These are phyloP conservation scores for Saccharomyces pastorianus DNA, from an alignment of 1,139 yeast genomes.

Conservation along the genomic window DNA sequence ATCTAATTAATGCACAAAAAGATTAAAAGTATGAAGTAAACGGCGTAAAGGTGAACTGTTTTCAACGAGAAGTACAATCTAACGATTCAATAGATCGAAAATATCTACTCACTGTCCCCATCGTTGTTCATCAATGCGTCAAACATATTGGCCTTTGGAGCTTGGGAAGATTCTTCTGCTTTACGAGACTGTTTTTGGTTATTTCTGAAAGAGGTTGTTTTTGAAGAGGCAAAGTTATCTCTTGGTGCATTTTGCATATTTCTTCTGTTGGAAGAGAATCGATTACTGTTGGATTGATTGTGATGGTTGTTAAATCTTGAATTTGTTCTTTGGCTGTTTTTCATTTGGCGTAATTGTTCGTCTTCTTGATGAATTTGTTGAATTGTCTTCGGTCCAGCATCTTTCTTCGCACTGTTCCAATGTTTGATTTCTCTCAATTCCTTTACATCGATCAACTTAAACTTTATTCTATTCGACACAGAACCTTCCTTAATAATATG, in stretches of 20 bases:
- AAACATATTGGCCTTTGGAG: slow-evolving; percentile 26
- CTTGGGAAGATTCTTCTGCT: slow-evolving; percentile 25
- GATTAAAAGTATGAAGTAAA: not conserved
- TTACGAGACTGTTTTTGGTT: slow-evolving; percentile 18
- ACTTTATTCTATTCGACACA: slow-evolving; percentile 72
- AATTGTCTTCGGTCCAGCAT: slow-evolving; percentile 87
- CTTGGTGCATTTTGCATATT: slow-evolving; percentile 18
- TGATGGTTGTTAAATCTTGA: slow-evolving; percentile 24
- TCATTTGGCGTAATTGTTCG: slow-evolving; percentile 41
- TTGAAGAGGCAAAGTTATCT: slow-evolving; percentile 26
- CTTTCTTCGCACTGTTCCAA: slow-evolving; percentile 40
- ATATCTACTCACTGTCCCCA: slow-evolving; percentile 14
- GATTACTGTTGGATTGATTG: slow-evolving; percentile 7
- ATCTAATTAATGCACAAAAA: slow-evolving; percentile 7
- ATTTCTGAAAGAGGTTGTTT: slow-evolving; percentile 27
- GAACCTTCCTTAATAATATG: slow-evolving; percentile 47
- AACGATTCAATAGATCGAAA: no score
- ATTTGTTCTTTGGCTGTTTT: slow-evolving; percentile 23
- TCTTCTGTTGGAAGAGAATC: slow-evolving; percentile 18
- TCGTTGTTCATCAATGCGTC: slow-evolving; percentile 29
- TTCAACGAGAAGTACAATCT: slow-evolving; percentile 32
- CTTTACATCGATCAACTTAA: slow-evolving; percentile 80
- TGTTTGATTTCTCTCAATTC: slow-evolving; percentile 53
- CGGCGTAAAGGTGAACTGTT: slow-evolving; percentile 51
- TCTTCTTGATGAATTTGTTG: slow-evolving; percentile 80